Percentiles rank a stretch among this genome's conserved stretches.
phyloP scores from a whole-genome alignment of 2,329 filamentous ascomycete genomes.

The Podosphaera aphanis region DNA sequence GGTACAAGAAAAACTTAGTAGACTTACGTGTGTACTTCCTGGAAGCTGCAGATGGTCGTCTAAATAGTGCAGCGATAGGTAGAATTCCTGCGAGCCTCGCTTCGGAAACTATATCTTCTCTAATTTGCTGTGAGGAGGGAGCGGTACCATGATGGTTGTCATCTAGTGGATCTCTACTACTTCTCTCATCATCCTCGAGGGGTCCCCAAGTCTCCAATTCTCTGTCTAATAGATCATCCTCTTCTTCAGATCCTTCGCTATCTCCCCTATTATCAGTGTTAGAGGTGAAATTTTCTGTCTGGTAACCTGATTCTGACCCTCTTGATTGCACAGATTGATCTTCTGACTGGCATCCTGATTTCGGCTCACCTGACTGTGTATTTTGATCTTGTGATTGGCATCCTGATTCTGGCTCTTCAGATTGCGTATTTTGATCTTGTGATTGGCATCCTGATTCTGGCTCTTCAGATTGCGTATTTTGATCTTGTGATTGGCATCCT shows the following conservation, averaged over 20 bases:
- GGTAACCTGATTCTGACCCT: not conserved
- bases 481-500: too few relatives aligned
- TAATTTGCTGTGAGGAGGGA: not conserved
- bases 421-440: not conserved
- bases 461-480: too few relatives aligned
- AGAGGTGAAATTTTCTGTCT: not conserved
- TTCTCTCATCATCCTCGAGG: slow-evolving; percentile 3
- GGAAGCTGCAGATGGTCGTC: slow-evolving; percentile 10
- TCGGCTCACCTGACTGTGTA: too few relatives aligned
- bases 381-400: too few relatives aligned
- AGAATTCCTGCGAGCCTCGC: slow-evolving; percentile 13
- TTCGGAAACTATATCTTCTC: slow-evolving; percentile 2
- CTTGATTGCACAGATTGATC: too few relatives aligned
- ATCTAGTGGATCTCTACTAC: not conserved
- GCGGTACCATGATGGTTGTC: not conserved
- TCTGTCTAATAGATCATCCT: slow-evolving; percentile 4
- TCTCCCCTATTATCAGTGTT: not conserved
- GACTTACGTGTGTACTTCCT: slow-evolving; percentile 14
- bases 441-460: not conserved
- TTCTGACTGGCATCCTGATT: too few relatives aligned
- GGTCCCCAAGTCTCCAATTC: slow-evolving; percentile 14
- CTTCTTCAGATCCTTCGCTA: not conserved
- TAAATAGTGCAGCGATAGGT: slow-evolving; percentile 13
- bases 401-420: too few relatives aligned
- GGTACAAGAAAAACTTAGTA: not conserved